These are phyloP conservation scores for Zostera marina DNA, from an alignment of 116 monocot genomes.

Conservation along the genomic window DNA sequence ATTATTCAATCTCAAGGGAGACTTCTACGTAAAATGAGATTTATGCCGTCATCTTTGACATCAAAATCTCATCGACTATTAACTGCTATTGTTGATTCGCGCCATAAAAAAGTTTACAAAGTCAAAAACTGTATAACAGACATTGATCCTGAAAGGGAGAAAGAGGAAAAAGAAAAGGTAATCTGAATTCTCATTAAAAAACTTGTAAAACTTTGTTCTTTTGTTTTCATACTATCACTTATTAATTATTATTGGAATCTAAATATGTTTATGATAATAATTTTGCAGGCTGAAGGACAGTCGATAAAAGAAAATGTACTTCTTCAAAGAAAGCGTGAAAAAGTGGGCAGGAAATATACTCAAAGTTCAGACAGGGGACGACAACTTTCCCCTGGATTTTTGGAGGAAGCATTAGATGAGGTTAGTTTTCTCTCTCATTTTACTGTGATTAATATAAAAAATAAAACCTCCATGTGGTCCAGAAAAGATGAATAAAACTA, in stretches of 20 bases:
- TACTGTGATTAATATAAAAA: background rate
- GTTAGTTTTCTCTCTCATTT: constrained; percentile 7
- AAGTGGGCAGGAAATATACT: constrained; percentile 63
- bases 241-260: background rate
- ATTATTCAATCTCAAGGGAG: constrained; percentile 99
- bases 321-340: constrained; percentile 70
- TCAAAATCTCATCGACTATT: constrained; percentile 92
- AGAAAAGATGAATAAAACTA: too few relatives aligned
- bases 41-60: constrained; percentile 98
- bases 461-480: too few relatives aligned
- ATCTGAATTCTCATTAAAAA: background rate
- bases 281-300: constrained; percentile 61
- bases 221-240: background rate
- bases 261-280: background rate
- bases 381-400: constrained; percentile 78
- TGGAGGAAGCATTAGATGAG: constrained; percentile 91
- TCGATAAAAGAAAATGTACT: constrained; percentile 74
- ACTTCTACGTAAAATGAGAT: constrained; percentile 83
- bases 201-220: background rate
- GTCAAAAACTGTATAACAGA: constrained; percentile 96
- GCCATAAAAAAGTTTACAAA: constrained; percentile 95
- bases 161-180: constrained; percentile 71
- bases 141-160: constrained; percentile 97
- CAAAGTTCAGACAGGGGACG: constrained; percentile 34
- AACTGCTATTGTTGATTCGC: constrained; percentile 97